Base-by-base conservation (phyloP, 1,284 basidiomycete genomes). In the Moniliophthora roreri region DNA sequence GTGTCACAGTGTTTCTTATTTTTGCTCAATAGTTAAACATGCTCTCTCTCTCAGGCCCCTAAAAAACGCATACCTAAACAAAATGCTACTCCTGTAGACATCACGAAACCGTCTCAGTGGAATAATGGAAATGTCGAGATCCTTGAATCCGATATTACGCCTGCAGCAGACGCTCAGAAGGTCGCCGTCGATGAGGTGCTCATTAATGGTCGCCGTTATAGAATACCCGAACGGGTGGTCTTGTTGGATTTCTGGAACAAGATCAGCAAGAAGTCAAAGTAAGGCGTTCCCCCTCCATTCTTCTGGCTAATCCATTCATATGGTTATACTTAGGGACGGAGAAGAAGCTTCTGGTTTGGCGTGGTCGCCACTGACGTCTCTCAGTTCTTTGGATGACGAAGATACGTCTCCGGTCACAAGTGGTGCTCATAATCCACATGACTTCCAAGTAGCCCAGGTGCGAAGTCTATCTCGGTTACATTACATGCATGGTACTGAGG, bases 161-260 rank as follows among this genome's bases (percentile, higher is more conserved):
- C 72, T 50, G 64, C 72, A 50, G 24, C 45, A 32, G 46, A 50
- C 16, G 50, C 69, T 51, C 63, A 69, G 38, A 83, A 77, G 58
- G 74, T 88, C 39, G 64, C 75, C 36, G 81, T 86, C 4, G 89
- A 91, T 59, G 89, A 91, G 59, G 84, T 91, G 10, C 70, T 88
- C 50, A 91, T 91, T 60, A 91, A 90, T 61, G 90, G 91, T 39
- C 84, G 92, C 56, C 82, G 89, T 48, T 98, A 95, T 71, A 80
- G 94, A 59, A 87, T 99, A n/a, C 96, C 96, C 1, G 97, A 99
- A 69, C 83, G 87, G 58, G 81, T 95, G 45, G 91, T 99, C 58
- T 81, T 91, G 50, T 80, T 98, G 47, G 96, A 98, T 67, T 99
- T 99, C 64, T 99, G 96, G 95, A 87, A 85, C 55, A 95, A 91